phyloP scores from a whole-genome alignment of 768 basidiomycete genomes.

The Suillus spraguei region DNA sequence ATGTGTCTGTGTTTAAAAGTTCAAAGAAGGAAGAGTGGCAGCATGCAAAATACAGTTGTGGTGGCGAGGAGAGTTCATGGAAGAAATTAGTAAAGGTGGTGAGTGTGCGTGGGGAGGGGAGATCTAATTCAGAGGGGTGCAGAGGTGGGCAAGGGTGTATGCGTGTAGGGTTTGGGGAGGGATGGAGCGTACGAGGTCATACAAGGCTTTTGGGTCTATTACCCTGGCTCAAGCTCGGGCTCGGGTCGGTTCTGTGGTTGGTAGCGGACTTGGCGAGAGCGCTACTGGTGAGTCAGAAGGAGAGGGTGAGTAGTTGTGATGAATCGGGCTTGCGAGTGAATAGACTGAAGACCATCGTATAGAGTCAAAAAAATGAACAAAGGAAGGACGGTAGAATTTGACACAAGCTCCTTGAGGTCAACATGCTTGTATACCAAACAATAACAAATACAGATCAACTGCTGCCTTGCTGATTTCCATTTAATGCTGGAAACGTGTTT shows the following conservation, averaged over 20 bases:
- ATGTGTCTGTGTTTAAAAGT: conserved; percentile 68
- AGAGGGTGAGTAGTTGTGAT: too few species aligned
- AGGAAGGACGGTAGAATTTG: too few species aligned
- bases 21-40: conserved; percentile 74
- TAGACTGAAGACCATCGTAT: too few species aligned
- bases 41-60: conserved; percentile 69
- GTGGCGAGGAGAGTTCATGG: conserved; percentile 61
- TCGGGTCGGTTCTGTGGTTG: too few species aligned
- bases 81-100: conserved; percentile 60
- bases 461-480: not conserved
- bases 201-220: conserved; percentile 4
- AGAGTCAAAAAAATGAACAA: too few species aligned
- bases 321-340: too few species aligned
- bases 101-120: conserved; percentile 41
- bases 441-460: not conserved
- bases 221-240: too few species aligned
- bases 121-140: conserved; percentile 12
- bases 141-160: conserved; percentile 58
- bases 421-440: not conserved
- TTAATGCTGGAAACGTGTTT: not conserved
- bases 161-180: conserved; percentile 68
- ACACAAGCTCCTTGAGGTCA: not conserved
- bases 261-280: too few species aligned
- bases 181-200: conserved; percentile 55
- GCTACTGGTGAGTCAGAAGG: too few species aligned